Evolutionary conservation across 1,139 yeast genomes (phyloP).

Genomic region (Diutina sp.): DNA sequence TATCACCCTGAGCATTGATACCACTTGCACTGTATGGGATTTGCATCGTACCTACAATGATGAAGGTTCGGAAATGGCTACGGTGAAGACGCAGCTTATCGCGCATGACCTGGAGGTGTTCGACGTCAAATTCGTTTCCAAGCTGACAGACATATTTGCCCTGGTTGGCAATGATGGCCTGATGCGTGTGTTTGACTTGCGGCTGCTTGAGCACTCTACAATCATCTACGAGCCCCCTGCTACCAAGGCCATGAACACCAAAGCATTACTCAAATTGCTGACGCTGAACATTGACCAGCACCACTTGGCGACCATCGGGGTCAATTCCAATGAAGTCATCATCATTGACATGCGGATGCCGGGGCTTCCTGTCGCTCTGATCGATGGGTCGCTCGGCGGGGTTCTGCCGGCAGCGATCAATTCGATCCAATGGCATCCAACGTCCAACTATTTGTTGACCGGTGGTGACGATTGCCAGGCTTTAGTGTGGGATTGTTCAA

Average conservation of each 20-base stretch:
- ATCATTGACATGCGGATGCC: constrained; percentile 83
- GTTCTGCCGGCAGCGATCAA: constrained; percentile 45
- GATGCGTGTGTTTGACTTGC: constrained; percentile 78
- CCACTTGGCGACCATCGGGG: constrained; percentile 66
- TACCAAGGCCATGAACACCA: constrained; percentile 15
- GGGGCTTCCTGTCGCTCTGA: constrained; percentile 59
- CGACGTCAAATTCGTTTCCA: constrained; percentile 76
- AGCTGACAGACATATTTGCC: constrained; percentile 70
- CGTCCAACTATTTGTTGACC: constrained; percentile 49
- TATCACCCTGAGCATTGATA: constrained; percentile 83
- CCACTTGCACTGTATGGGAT: constrained; percentile 97
- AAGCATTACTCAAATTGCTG: constrained; percentile 62
- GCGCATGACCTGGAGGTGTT: constrained; percentile 95
- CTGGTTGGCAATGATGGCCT: constrained; percentile 96
- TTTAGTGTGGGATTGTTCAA: constrained; percentile 64
- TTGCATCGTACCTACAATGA: constrained; percentile 25
- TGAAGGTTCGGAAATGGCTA: constrained; percentile 38
- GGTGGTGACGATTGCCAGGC: constrained; percentile 92
- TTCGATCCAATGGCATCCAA: constrained; percentile 76
- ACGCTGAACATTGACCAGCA: constrained; percentile 77
- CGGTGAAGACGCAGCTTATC: constrained; percentile 82
- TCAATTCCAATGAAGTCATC: constrained; percentile 51
- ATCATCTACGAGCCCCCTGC: constrained; percentile 63
- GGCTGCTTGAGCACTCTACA: constrained; percentile 87
- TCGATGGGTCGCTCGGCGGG: constrained; percentile 54